Conservation (phyloP, 441 rosid genomes). For the Kokia cookei region DNA sequence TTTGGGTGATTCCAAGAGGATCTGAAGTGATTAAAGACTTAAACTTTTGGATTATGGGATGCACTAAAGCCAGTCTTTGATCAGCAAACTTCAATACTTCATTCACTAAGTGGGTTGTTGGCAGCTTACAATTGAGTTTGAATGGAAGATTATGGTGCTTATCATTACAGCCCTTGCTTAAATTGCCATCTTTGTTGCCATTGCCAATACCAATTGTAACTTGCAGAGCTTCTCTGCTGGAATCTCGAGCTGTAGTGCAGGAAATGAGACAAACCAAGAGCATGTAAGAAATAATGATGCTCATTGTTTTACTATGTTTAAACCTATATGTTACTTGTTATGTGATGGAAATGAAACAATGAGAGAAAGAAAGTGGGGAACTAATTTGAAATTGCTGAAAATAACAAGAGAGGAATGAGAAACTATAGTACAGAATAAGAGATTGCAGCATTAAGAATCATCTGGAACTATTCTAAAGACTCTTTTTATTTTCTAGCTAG, state of each 20-base stretch:
- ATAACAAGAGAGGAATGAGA: neutral
- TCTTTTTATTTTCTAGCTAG: neutral
- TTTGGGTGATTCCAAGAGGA: constrained; percentile 56
- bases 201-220: constrained; percentile 1
- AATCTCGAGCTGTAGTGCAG: constrained; percentile 9
- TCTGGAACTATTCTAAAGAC: neutral
- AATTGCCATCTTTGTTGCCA: neutral
- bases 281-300: constrained; percentile 15
- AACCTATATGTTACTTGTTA: neutral
- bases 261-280: constrained; percentile 17
- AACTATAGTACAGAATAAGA: neutral
- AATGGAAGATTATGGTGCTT: neutral
- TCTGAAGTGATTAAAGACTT: constrained; percentile 66
- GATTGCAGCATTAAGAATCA: neutral
- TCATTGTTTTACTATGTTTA: constrained; percentile 1
- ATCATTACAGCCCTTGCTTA: constrained; percentile 19
- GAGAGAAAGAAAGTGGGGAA: neutral
- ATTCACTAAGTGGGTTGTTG: constrained; percentile 6
- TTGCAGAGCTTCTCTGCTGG: constrained; percentile 13
- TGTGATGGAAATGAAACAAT: constrained; percentile 5
- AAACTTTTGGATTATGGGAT: constrained; percentile 73
- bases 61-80: constrained; percentile 57
- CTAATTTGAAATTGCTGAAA: neutral
- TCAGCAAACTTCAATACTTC: constrained; percentile 44
- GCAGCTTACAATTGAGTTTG: constrained; percentile 14